Evolutionary conservation across 331 rosid species (phyloP).

Genomic region (Quercus lobata): DNA sequence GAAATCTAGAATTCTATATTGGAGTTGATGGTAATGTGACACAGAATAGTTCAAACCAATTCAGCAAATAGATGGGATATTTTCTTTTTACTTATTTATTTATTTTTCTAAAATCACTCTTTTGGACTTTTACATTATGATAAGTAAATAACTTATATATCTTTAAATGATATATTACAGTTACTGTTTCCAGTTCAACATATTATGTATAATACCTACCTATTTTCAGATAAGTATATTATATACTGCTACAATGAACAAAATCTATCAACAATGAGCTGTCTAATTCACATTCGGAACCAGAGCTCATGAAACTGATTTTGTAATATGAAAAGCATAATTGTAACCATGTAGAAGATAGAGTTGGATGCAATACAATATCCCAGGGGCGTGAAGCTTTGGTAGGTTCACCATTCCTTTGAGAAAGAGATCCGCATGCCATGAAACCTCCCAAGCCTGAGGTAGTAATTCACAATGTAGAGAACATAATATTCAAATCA

Average conservation of each 20-base stretch:
- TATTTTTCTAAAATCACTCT: background rate
- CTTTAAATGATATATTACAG: too few species aligned
- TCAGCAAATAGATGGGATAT: background rate
- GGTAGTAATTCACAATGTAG: conserved; percentile 22
- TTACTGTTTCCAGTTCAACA: too few species aligned
- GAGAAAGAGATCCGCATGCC: conserved; percentile 95
- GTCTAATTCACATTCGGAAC: background rate
- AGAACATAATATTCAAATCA: conserved; percentile 10
- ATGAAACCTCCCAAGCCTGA: conserved; percentile 98
- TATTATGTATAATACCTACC: too few species aligned
- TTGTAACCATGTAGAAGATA: conserved; percentile 2
- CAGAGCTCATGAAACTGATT: background rate
- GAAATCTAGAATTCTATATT: background rate
- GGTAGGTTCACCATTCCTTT: conserved; percentile 79
- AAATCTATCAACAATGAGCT: background rate
- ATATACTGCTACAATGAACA: too few species aligned
- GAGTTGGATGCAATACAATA: conserved; percentile 38
- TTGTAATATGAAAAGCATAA: conserved; percentile 14
- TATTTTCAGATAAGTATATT: too few species aligned
- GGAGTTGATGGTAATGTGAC: background rate
- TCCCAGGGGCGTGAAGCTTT: conserved; percentile 99
- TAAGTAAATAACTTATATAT: too few species aligned
- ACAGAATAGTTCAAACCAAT: background rate
- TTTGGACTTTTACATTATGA: background rate
- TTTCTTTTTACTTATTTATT: background rate